Conservation (phyloP, 169 alveolate species). For the Prorocentrum cordatum region DNA sequence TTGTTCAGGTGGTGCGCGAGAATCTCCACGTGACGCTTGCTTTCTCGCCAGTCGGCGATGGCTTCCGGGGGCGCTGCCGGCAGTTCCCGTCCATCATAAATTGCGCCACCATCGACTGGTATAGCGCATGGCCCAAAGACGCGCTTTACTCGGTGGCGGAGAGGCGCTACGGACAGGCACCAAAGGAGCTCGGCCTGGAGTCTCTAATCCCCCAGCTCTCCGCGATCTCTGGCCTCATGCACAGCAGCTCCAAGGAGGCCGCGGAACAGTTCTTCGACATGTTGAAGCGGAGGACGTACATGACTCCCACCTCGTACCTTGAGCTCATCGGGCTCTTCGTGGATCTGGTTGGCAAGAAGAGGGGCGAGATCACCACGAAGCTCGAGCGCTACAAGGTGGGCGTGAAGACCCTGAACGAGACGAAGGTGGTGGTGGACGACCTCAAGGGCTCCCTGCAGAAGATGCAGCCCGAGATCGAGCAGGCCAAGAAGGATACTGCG, state of each 20-base stretch:
- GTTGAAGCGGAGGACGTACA: slow-evolving; percentile 80
- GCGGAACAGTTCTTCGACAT: slow-evolving; percentile 78
- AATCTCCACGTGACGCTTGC: slow-evolving; percentile 89
- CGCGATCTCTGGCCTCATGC: slow-evolving; percentile 82
- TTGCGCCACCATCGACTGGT: slow-evolving; percentile 94
- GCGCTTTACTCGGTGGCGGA: slow-evolving; percentile 88
- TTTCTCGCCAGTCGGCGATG: slow-evolving; percentile 93
- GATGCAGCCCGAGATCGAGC: slow-evolving; percentile 75
- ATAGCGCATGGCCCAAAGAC: slow-evolving; percentile 87
- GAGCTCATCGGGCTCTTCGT: slow-evolving; percentile 82
- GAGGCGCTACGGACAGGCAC: slow-evolving; percentile 76
- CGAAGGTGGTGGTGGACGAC: slow-evolving; percentile 84
- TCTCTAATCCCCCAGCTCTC: slow-evolving; percentile 74
- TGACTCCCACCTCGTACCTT: slow-evolving; percentile 86
- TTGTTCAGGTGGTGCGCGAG: slow-evolving; percentile 86
- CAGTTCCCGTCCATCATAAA: slow-evolving; percentile 94
- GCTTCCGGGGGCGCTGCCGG: slow-evolving; percentile 92
- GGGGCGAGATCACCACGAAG: slow-evolving; percentile 55
- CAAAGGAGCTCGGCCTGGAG: slow-evolving; percentile 77
- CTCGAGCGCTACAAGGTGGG: slow-evolving; percentile 84
- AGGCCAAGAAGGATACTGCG: slow-evolving; percentile 68
- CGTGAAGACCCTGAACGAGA: slow-evolving; percentile 82
- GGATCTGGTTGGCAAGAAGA: slow-evolving; percentile 58
- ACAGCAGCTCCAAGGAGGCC: slow-evolving; percentile 76
- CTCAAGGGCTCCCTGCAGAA: slow-evolving; percentile 75